A percentile compares a stretch with the other conserved stretches of the same genome.
Evolutionary conservation across 2,329 filamentous ascomycete genomes (phyloP).

Genomic region (Claviceps sp.): DNA sequence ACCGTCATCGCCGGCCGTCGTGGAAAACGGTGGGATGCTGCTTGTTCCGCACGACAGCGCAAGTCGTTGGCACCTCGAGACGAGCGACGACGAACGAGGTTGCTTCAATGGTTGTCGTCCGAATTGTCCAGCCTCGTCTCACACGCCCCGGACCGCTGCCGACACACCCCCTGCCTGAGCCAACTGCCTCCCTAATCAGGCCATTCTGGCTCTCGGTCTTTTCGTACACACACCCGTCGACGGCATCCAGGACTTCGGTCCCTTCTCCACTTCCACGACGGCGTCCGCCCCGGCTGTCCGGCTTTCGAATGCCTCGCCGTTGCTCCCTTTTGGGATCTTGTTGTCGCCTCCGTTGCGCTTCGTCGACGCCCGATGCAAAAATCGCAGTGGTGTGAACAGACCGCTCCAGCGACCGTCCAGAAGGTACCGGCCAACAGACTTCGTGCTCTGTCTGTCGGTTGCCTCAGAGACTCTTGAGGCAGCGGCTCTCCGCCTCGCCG

Average conservation of each 20-base stretch:
- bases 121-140: background rate
- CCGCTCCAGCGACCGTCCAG: slow-evolving; percentile 8
- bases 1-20: background rate
- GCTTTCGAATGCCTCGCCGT: slow-evolving; percentile 1
- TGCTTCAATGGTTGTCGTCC: background rate
- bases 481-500: background rate
- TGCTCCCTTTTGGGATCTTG: slow-evolving; percentile 5
- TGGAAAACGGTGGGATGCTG: background rate
- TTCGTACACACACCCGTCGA: background rate
- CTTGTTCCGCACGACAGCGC: background rate
- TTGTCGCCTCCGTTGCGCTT: slow-evolving; percentile 3
- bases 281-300: slow-evolving; percentile 10
- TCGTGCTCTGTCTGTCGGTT: background rate
- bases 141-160: background rate
- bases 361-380: slow-evolving; percentile 7
- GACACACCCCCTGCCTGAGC: slow-evolving; percentile 5
- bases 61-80: background rate
- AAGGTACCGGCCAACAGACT: slow-evolving; percentile 4
- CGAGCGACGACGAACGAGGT: too few species aligned
- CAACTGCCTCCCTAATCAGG: slow-evolving; percentile 13
- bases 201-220: slow-evolving; percentile 9
- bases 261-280: slow-evolving; percentile 9
- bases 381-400: slow-evolving; percentile 6
- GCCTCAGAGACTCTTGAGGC: slow-evolving; percentile 1
- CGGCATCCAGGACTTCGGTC: slow-evolving; percentile 4